Evolutionary conservation across 768 basidiomycete genomes (phyloP).

Genomic region (Boletus tomentosulus): DNA sequence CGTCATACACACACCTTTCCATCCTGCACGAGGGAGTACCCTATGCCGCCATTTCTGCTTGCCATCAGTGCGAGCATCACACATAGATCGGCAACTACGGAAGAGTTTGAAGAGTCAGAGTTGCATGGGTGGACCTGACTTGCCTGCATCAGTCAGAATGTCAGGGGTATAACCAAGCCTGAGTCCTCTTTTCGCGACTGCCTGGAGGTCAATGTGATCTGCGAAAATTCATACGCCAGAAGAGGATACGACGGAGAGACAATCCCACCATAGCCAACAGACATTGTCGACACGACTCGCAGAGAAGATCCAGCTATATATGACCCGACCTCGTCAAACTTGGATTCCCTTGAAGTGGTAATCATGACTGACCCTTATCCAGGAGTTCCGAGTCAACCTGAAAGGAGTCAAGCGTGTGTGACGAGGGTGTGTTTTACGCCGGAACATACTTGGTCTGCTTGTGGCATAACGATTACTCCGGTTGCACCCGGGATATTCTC

Average conservation of each 20-base stretch:
- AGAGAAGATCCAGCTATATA: conserved; percentile 69
- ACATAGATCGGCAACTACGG: conserved; percentile 81
- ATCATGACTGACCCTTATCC: conserved; percentile 30
- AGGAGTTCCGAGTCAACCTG: conserved; percentile 70
- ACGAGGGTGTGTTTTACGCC: too few species aligned
- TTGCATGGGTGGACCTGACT: conserved; percentile 2
- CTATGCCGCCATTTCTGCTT: conserved; percentile 68
- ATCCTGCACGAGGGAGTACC: conserved; percentile 58
- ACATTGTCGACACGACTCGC: conserved; percentile 88
- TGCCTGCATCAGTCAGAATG: conserved; percentile 88
- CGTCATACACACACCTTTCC: conserved; percentile 51
- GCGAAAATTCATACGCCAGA: neutral
- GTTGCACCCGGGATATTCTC: conserved; percentile 63
- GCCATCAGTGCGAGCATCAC: conserved; percentile 96
- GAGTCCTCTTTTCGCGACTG: conserved; percentile 56
- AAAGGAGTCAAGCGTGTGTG: neutral
- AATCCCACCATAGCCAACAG: conserved; percentile 75
- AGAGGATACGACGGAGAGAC: neutral
- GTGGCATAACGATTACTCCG: conserved; percentile 60
- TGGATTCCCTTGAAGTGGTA: neutral
- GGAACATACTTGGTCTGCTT: conserved; percentile 57
- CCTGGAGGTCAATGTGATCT: conserved; percentile 80
- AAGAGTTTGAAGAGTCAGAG: neutral
- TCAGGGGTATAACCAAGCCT: conserved; percentile 90
- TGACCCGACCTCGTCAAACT: neutral